Percentiles rank a stretch among this genome's conserved stretches.
phyloP scores from a whole-genome alignment of 371 early-diverging fungal genomes.

The Rhizopus stolonifer region DNA sequence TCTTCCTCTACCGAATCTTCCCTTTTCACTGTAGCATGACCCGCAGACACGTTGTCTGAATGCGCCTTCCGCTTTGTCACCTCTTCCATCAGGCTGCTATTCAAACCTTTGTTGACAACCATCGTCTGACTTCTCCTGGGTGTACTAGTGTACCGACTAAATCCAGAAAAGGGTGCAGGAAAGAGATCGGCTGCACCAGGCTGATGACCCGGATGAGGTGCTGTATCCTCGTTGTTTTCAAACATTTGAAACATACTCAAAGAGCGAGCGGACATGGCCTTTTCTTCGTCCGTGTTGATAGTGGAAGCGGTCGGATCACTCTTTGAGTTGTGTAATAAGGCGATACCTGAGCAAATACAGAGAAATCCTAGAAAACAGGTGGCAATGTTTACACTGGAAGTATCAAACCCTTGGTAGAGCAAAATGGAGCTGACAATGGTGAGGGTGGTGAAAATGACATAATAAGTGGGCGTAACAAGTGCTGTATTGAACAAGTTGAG shows the following conservation, averaged over 20 bases:
- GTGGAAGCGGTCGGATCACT: conserved; percentile 7
- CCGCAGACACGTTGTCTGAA: conserved; percentile 28
- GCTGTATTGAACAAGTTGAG: conserved; percentile 92
- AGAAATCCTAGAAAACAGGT: conserved; percentile 90
- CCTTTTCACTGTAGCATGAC: conserved; percentile 22
- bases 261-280: conserved; percentile 3
- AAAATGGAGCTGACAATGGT: conserved; percentile 89
- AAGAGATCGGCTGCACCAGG: conserved; percentile 36
- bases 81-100: not conserved
- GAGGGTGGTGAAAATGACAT: conserved; percentile 91
- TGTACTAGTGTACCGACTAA: conserved; percentile 31
- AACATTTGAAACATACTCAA: conserved; percentile 28
- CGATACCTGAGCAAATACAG: conserved; percentile 69
- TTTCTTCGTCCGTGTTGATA: conserved; percentile 6
- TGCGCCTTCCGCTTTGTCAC: conserved; percentile 5
- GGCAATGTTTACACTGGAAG: conserved; percentile 72
- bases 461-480: conserved; percentile 89
- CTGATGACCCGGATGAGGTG: conserved; percentile 6
- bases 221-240: conserved; percentile 18
- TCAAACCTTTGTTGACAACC: conserved; percentile 5
- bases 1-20: conserved; percentile 20
- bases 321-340: conserved; percentile 42
- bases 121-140: conserved; percentile 24
- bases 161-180: conserved; percentile 35
- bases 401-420: conserved; percentile 85